phyloP scores from a whole-genome alignment of 2,329 filamentous ascomycete species.

The Monosporascus cannonballus region DNA sequence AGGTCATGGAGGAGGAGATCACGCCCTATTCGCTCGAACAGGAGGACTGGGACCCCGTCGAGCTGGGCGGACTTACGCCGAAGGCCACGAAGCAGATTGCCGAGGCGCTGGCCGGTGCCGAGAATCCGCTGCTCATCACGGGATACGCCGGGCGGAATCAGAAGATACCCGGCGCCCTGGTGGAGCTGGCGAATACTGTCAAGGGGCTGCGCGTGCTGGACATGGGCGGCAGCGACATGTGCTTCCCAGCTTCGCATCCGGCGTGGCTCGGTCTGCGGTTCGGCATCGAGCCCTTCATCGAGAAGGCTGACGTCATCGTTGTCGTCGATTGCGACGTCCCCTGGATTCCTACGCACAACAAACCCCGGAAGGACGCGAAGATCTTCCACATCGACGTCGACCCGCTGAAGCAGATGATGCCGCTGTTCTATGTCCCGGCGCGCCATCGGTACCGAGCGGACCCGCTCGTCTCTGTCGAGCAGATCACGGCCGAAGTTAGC shows the following conservation, averaged over 20 bases:
- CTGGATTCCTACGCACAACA: slow-evolving; percentile 77
- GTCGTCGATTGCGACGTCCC: slow-evolving; percentile 88
- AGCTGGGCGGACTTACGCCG: slow-evolving; percentile 53
- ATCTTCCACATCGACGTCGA: slow-evolving; percentile 62
- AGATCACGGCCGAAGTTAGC: slow-evolving; percentile 54
- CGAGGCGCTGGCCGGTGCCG: slow-evolving; percentile 55
- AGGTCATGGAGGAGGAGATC: slow-evolving; percentile 83
- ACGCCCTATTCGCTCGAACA: slow-evolving; percentile 64
- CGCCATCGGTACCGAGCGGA: slow-evolving; percentile 62
- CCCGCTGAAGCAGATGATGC: slow-evolving; percentile 65
- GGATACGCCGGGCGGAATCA: slow-evolving; percentile 69
- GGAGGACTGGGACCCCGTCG: slow-evolving; percentile 63
- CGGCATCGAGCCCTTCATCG: slow-evolving; percentile 67
- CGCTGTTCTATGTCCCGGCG: slow-evolving; percentile 64
- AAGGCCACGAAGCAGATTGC: slow-evolving; percentile 54
- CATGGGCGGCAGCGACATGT: slow-evolving; percentile 75
- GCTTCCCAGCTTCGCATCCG: slow-evolving; percentile 66
- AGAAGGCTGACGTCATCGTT: slow-evolving; percentile 74
- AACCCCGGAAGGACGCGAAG: slow-evolving; percentile 44
- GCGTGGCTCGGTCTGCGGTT: slow-evolving; percentile 66
- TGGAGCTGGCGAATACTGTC: slow-evolving; percentile 61
- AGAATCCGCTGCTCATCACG: slow-evolving; percentile 63
- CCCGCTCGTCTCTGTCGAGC: slow-evolving; percentile 56
- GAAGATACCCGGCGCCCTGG: slow-evolving; percentile 51
- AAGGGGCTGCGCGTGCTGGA: slow-evolving; percentile 67